A percentile compares a stretch with the other conserved stretches of the same genome.
phyloP scores from a whole-genome alignment of 2,329 filamentous ascomycete genomes.

The Alternaria dauci region DNA sequence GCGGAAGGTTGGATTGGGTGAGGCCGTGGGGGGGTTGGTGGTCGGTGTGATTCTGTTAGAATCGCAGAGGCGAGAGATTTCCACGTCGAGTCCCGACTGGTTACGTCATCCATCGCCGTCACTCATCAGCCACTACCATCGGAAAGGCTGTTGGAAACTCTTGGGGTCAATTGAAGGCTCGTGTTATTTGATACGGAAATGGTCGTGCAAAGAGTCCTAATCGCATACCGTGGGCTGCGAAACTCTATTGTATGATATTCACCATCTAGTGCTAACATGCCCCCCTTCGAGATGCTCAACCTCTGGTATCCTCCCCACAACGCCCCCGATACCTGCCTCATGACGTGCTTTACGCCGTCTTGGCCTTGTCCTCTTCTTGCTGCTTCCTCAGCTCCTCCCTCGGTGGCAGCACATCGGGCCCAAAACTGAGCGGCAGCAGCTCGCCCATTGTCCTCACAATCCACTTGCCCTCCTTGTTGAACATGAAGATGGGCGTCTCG shows the following conservation, averaged over 20 bases:
- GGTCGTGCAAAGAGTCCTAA: no score
- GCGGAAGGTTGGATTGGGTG: no score
- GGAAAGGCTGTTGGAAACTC: no score
- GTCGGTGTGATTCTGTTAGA: slow-evolving; percentile 1
- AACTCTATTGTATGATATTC: not conserved
- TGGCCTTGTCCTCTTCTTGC: slow-evolving; percentile 36
- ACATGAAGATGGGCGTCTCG: slow-evolving; percentile 84
- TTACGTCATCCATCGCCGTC: slow-evolving; percentile 28
- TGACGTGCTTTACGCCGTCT: slow-evolving; percentile 19
- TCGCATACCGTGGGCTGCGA: not conserved
- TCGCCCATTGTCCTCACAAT: slow-evolving; percentile 74
- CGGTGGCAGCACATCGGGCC: slow-evolving; percentile 58
- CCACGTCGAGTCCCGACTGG: slow-evolving; percentile 8
- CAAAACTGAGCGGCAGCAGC: slow-evolving; percentile 63
- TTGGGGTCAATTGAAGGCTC: no score
- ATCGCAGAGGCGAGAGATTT: slow-evolving; percentile 21
- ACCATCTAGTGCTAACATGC: not conserved
- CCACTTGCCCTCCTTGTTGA: slow-evolving; percentile 79
- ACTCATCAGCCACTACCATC: not conserved
- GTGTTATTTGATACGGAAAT: no score
- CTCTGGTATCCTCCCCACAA: not conserved
- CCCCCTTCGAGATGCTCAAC: not conserved
- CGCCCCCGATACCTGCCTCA: not conserved
- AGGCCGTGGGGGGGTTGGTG: not conserved
- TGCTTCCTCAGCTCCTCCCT: slow-evolving; percentile 45